Base-by-base conservation (phyloP, 768 basidiomycete genomes). In the Tricholoma saponaceum region DNA sequence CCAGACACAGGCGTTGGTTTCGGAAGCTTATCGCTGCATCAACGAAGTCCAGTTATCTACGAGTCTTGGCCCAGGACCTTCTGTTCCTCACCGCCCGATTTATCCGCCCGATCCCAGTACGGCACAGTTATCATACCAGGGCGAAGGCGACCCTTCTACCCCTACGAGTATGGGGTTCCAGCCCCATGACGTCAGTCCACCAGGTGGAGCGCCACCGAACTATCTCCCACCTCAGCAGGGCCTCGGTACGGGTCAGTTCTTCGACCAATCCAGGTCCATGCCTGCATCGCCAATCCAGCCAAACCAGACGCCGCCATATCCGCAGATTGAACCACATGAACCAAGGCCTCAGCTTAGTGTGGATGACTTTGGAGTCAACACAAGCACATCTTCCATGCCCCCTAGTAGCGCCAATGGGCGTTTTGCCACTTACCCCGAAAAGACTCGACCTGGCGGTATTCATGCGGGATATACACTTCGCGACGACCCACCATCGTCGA, bases 361-460 rank as follows among this genome's bases (percentile, higher is more conserved):
- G 1, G 80, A 83, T 53, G 80, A 82, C 44, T 77, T 79, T 54
- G 79, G 74, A 18, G 64, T 74, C n/a, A 69, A 67, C 26, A 54
- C 62, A 16, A 56, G 55, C n/a, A 59, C 62, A 6, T 44, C 64
- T 10, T 67, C 69, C 14, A 58, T 58, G 1, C 57, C 64, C 3
- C 64, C 22, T 10, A 44, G 61, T 26, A 64, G 65, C 26, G 62
- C 63, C 9, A 79, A 79, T 1, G 80, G 79, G 0, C 77, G 83
- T 14, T 90, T 88, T 63, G 84, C 85, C 23, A 90, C 89, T 1
- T 83, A 89, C 70, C 88, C 87, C 0, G 77, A 80, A 16, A 78
- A 82, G 58, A 67, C 70, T 56, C 63, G 68, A 51, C 56, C 58
- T 8, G 69, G 75, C 6, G 66, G 51, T 14, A 30, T 28, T 13